Evolutionary conservation across 139 green algal species (phyloP).

Genomic region (Asterochloris sp.): DNA sequence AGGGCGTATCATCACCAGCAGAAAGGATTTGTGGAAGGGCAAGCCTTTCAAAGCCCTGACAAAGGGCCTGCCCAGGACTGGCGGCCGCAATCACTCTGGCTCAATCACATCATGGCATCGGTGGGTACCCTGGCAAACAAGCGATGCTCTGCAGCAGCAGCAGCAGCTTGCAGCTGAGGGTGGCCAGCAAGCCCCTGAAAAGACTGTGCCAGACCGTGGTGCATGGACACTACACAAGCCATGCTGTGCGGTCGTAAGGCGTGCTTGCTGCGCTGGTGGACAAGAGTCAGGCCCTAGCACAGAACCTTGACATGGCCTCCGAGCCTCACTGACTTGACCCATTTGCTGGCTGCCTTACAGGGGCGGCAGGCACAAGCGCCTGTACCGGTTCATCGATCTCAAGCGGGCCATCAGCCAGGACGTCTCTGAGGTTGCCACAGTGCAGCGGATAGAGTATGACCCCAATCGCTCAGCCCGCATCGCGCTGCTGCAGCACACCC

Average conservation of each 20-base stretch:
- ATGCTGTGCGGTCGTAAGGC: no score
- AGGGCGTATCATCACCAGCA: slow-evolving; percentile 56
- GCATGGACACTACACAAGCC: no score
- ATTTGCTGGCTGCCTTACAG: slow-evolving; percentile 1
- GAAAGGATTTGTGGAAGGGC: slow-evolving; percentile 53
- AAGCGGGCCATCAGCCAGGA: slow-evolving; percentile 17
- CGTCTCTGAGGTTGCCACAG: slow-evolving; percentile 28
- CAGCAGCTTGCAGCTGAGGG: not conserved
- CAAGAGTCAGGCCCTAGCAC: no score
- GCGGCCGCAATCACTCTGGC: slow-evolving; percentile 71
- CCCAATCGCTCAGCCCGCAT: slow-evolving; percentile 87
- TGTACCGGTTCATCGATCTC: slow-evolving; percentile 75
- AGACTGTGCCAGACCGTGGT: no score
- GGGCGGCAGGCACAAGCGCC: slow-evolving; percentile 69
- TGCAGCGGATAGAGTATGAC: slow-evolving; percentile 92
- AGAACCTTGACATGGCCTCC: no score
- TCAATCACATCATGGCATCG: slow-evolving; percentile 63
- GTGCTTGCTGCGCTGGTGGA: not conserved
- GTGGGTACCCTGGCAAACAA: not conserved
- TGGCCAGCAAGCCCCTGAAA: no score
- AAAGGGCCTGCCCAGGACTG: slow-evolving; percentile 50
- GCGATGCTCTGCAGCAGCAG: not conserved
- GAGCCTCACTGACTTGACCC: no score
- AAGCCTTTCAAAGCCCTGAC: slow-evolving; percentile 57
- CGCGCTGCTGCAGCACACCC: slow-evolving; percentile 70